Conservation (phyloP, 495 filamentous ascomycete species). For the Bacidia gigantensis region DNA sequence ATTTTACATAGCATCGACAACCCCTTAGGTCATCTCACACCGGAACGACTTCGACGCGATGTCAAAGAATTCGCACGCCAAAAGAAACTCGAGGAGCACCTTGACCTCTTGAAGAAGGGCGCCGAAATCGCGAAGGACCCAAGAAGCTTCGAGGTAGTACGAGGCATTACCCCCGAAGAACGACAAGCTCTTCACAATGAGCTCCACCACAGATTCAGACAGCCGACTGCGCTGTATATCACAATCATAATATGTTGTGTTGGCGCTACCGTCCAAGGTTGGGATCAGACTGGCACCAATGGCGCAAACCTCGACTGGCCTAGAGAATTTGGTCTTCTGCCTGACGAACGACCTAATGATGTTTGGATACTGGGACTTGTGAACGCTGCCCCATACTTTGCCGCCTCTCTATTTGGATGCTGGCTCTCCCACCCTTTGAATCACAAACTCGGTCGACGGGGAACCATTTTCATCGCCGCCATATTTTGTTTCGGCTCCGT, state of each 20-base stretch:
- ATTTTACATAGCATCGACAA: constrained; percentile 54
- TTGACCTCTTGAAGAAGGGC: constrained; percentile 40
- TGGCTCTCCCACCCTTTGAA: constrained; percentile 50
- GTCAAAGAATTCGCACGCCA: constrained; percentile 42
- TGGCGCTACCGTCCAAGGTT: constrained; percentile 56
- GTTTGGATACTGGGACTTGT: constrained; percentile 49
- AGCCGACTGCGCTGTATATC: constrained; percentile 50
- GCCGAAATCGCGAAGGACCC: constrained; percentile 53
- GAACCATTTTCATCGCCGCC: constrained; percentile 45
- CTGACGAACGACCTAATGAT: constrained; percentile 20
- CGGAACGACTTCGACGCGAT: constrained; percentile 36
- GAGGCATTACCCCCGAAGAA: constrained; percentile 43
- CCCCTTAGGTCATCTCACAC: constrained; percentile 42
- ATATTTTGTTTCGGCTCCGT: constrained; percentile 46
- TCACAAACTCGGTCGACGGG: constrained; percentile 40
- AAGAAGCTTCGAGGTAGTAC: constrained; percentile 36
- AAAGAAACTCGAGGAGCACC: constrained; percentile 31
- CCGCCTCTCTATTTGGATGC: constrained; percentile 33
- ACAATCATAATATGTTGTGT: constrained; percentile 59
- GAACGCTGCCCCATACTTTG: constrained; percentile 40
- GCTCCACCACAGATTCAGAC: constrained; percentile 47
- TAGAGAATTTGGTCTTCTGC: constrained; percentile 39
- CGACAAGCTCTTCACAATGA: constrained; percentile 41
- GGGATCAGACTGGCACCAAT: constrained; percentile 66
- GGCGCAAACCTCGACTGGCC: constrained; percentile 55